Conservation (phyloP, 2,329 filamentous ascomycete species). For the Orbilia ellipsospora region DNA sequence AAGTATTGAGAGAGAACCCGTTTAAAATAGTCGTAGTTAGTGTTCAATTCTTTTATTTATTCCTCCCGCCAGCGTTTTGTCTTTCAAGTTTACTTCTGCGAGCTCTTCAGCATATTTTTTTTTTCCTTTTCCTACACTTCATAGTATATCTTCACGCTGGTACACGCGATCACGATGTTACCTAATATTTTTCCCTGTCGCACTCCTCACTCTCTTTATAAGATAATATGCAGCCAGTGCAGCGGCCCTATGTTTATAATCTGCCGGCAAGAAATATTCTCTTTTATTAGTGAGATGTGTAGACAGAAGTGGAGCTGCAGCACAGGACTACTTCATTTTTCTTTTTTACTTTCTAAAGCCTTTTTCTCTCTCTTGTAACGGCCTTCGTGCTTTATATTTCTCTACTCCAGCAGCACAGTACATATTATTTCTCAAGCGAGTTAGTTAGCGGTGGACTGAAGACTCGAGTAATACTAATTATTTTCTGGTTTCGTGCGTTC, state of each 20-base stretch:
- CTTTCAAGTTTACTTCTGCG: slow-evolving; percentile 1
- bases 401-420: slow-evolving; percentile 4
- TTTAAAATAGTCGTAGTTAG: background rate
- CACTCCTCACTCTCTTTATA: background rate
- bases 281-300: background rate
- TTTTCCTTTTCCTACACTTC: slow-evolving; percentile 9
- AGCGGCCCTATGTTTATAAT: background rate
- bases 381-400: background rate
- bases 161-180: slow-evolving; percentile 37
- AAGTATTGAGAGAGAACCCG: background rate
- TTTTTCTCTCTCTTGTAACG: background rate
- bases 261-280: background rate
- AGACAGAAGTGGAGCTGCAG: background rate
- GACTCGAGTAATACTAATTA: slow-evolving; percentile 41
- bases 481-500: background rate
- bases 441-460: slow-evolving; percentile 10
- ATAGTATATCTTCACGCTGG: slow-evolving; percentile 25
- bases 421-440: slow-evolving; percentile 4
- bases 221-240: background rate
- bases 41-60: background rate
- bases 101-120: slow-evolving; percentile 13
- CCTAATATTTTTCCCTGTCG: slow-evolving; percentile 7
- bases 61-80: background rate
- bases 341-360: background rate
- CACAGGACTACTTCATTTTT: background rate